A percentile compares a stretch with the other conserved stretches of the same genome.
Conservation (phyloP, 2,329 filamentous ascomycete genomes). For the Fusarium nurragi region DNA sequence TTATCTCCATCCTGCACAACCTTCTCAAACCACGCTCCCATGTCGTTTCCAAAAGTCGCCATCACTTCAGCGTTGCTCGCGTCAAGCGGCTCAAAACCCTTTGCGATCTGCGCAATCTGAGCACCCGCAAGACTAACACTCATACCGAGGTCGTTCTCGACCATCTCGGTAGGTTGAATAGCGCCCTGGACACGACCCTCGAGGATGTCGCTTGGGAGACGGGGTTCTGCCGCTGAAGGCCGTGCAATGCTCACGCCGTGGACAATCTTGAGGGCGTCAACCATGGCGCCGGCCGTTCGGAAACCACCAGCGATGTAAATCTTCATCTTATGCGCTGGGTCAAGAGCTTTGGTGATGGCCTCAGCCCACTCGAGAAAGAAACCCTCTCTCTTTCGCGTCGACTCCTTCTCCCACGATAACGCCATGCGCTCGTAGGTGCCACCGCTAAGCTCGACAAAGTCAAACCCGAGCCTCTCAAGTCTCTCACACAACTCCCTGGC, state of each 20-base stretch:
- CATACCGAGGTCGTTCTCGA: constrained; percentile 29
- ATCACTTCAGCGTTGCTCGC: constrained; percentile 33
- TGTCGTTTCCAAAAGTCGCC: constrained; percentile 35
- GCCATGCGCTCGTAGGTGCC: constrained; percentile 66
- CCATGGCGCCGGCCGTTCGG: constrained; percentile 65
- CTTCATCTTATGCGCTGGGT: constrained; percentile 55
- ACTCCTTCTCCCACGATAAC: constrained; percentile 61
- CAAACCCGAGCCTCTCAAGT: constrained; percentile 59
- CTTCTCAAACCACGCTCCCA: constrained; percentile 37
- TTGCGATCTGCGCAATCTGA: constrained; percentile 34
- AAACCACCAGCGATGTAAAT: constrained; percentile 68
- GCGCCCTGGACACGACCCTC: constrained; percentile 32
- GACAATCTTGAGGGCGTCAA: constrained; percentile 63
- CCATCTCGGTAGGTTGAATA: constrained; percentile 14
- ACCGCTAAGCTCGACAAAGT: constrained; percentile 68
- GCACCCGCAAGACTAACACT: constrained; percentile 9
- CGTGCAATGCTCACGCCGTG: constrained; percentile 67
- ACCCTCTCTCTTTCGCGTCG: constrained; percentile 62
- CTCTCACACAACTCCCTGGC: constrained; percentile 57
- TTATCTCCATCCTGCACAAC: constrained; percentile 42
- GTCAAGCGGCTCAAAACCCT: constrained; percentile 44
- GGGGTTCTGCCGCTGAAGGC: constrained; percentile 48
- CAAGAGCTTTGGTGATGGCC: constrained; percentile 53
- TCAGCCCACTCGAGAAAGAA: constrained; percentile 71
- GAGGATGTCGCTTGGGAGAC: constrained; percentile 46